Percentiles rank a stretch among this genome's conserved stretches.
Evolutionary conservation across 352 stramenopile species (phyloP).

Genomic region (Globisporangium sylvaticum): DNA sequence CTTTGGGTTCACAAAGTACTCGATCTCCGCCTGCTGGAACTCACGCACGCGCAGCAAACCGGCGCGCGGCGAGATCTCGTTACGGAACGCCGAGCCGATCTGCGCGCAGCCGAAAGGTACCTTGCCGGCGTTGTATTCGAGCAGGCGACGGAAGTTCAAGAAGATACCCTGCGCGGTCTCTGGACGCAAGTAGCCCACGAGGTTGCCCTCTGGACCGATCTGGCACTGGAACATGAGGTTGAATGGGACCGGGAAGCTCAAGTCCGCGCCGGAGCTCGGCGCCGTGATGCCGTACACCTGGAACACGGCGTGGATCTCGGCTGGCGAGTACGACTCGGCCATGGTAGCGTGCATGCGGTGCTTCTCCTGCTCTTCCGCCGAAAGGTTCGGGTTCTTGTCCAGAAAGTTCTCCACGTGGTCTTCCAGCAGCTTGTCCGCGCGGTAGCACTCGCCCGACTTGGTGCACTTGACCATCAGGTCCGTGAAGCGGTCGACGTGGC

Average conservation of each 20-base stretch:
- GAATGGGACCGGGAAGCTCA: constrained; percentile 97
- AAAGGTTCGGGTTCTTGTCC: constrained; percentile 82
- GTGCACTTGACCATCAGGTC: constrained; percentile 99
- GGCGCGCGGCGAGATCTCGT: constrained; percentile 96
- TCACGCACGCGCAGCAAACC: constrained; percentile 97
- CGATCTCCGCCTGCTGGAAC: constrained; percentile 99
- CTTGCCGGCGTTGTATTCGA: constrained; percentile 97
- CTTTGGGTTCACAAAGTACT: constrained; percentile 98
- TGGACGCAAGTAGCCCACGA: constrained; percentile 96
- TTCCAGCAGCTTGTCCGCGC: constrained; percentile 99
- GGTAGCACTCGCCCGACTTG: constrained; percentile 96
- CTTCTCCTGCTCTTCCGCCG: constrained; percentile 86
- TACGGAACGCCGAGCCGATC: constrained; percentile 89
- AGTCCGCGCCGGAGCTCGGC: constrained; percentile 85
- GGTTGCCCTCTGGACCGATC: constrained; percentile 97
- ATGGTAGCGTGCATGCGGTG: constrained; percentile 93
- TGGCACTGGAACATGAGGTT: constrained; percentile 99
- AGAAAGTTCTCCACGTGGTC: constrained; percentile 98
- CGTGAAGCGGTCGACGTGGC: constrained; percentile 99
- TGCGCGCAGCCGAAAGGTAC: constrained; percentile 81
- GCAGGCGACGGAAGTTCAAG: constrained; percentile 97
- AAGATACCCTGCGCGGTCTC: constrained; percentile 99
- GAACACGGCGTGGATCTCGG: constrained; percentile 95
- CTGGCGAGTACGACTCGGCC: constrained; percentile 96
- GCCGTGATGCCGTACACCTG: constrained; percentile 94